Conservation (phyloP, 164 flowering plant genomes). For the Magnolia sinica region DNA sequence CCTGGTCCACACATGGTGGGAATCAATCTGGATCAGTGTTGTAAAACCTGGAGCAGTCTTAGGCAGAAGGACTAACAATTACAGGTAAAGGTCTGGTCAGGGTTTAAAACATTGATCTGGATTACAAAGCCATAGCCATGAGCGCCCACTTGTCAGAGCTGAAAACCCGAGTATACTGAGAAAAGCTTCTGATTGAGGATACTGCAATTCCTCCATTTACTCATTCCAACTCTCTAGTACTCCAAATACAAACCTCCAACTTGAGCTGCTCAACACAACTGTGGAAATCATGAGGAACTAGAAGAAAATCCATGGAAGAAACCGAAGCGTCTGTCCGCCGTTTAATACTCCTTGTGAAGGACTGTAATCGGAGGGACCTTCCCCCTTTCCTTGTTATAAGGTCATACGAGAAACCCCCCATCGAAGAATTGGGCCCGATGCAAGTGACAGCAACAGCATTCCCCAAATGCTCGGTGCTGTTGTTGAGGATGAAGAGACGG, state of each 20-base stretch:
- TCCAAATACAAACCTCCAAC: conserved; percentile 58
- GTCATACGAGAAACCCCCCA: conserved; percentile 42
- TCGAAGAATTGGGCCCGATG: conserved; percentile 34
- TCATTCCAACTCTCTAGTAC: conserved; percentile 18
- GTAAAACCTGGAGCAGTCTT: not conserved
- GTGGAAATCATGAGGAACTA: conserved; percentile 42
- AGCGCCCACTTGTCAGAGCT: not conserved
- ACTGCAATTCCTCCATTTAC: not conserved
- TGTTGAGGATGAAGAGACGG: conserved; percentile 48
- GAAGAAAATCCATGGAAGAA: conserved; percentile 40
- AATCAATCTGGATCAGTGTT: not conserved
- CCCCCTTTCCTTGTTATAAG: conserved; percentile 39
- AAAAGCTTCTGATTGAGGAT: not conserved
- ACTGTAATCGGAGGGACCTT: conserved; percentile 47
- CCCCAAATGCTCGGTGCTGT: conserved; percentile 39
- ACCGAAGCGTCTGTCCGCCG: conserved; percentile 36
- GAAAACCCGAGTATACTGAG: not conserved
- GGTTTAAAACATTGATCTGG: not conserved
- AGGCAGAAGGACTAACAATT: not conserved
- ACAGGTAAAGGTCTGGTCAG: not conserved
- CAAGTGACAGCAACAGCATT: conserved; percentile 36
- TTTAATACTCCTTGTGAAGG: conserved; percentile 34
- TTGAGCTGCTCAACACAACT: conserved; percentile 32
- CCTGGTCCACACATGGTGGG: not conserved
- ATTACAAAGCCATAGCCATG: not conserved